Conservation (phyloP, 2,329 filamentous ascomycete genomes). For the Talaromyces sp. region DNA sequence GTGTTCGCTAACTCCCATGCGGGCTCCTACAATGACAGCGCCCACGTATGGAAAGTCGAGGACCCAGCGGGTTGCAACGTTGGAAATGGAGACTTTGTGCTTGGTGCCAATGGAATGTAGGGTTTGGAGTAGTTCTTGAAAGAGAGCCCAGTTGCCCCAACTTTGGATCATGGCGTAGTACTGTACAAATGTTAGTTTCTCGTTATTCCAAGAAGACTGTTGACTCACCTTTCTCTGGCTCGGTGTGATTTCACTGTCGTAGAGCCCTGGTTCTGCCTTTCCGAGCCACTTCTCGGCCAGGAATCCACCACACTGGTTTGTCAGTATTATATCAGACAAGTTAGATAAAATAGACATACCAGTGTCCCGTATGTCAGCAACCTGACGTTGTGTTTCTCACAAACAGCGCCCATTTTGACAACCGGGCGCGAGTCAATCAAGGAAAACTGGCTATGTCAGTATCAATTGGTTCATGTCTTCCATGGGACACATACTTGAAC, state of each 20-base stretch:
- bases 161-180: slow-evolving; percentile 8
- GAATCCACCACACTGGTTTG: slow-evolving; percentile 7
- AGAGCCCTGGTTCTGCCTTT: slow-evolving; percentile 3
- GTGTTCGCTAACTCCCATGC: slow-evolving; percentile 9
- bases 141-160: slow-evolving; percentile 6
- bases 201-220: background rate
- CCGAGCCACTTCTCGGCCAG: slow-evolving; percentile 7
- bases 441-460: slow-evolving; percentile 27
- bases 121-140: background rate
- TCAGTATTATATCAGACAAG: background rate
- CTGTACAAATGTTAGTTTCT: background rate
- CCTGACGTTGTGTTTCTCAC: slow-evolving; percentile 33
- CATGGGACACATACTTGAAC: slow-evolving; percentile 23
- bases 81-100: slow-evolving; percentile 7
- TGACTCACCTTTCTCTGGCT: slow-evolving; percentile 8
- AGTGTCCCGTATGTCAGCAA: slow-evolving; percentile 41
- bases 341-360: slow-evolving; percentile 15
- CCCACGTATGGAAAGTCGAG: slow-evolving; percentile 6
- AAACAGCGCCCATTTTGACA: slow-evolving; percentile 32
- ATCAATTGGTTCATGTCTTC: background rate
- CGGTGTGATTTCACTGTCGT: slow-evolving; percentile 5
- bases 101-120: slow-evolving; percentile 3
- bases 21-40: slow-evolving; percentile 6
- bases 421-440: slow-evolving; percentile 35
- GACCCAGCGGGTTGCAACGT: slow-evolving; percentile 9